Conservation (phyloP, 805 yeast genomes). For the Sporopachydermia quercuum region DNA sequence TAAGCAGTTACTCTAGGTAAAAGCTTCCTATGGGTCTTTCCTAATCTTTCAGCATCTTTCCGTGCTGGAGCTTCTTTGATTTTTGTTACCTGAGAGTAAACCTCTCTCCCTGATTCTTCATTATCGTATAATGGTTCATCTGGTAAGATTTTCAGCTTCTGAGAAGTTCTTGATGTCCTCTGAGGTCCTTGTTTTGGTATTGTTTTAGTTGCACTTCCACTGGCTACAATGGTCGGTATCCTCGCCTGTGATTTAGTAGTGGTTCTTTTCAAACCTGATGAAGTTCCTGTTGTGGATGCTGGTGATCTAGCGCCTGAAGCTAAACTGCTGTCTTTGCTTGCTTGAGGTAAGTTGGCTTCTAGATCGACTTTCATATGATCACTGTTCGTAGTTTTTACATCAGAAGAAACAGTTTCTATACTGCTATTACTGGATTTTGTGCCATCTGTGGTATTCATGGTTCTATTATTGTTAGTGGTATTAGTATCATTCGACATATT, state of each 20-base stretch:
- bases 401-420: too few species aligned
- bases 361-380: constrained; percentile 2
- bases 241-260: constrained; percentile 4
- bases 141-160: constrained; percentile 78
- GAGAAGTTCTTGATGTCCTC: constrained; percentile 75
- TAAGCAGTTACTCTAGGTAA: constrained; percentile 92
- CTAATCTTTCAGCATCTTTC: constrained; percentile 84
- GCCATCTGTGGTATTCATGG: too few species aligned
- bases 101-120: constrained; percentile 32
- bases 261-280: not conserved
- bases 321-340: too few species aligned
- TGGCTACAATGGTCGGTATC: not conserved
- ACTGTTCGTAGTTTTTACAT: too few species aligned
- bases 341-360: not conserved
- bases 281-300: not conserved
- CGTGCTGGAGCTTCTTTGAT: constrained; percentile 83
- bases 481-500: too few species aligned
- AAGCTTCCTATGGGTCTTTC: constrained; percentile 69
- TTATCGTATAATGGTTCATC: constrained; percentile 20
- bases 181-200: constrained; percentile 21
- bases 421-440: too few species aligned
- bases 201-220: not conserved
- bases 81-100: constrained; percentile 70
- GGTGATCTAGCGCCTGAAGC: not conserved
- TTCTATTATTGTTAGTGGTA: too few species aligned